Evolutionary conservation across 106 monocot genomes (phyloP).

Genomic region (Dendrobium officinale): DNA sequence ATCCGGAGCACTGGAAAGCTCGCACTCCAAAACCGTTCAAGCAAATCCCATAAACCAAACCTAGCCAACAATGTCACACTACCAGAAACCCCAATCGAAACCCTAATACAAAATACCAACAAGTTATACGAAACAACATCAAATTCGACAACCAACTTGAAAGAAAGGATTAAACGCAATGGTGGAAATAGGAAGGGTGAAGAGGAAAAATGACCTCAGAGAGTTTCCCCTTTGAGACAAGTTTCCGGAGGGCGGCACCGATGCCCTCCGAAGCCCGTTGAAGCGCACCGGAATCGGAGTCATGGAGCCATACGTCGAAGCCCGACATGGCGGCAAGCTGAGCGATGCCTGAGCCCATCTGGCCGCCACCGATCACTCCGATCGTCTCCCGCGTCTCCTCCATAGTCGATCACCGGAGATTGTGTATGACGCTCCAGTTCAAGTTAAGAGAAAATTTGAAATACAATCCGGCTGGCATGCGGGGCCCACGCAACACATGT

Average conservation of each 20-base stretch:
- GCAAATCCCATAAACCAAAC: background rate
- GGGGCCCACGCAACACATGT: too few species aligned
- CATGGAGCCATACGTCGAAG: slow-evolving; percentile 53
- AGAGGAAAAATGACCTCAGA: slow-evolving; percentile 26
- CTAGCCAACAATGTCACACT: background rate
- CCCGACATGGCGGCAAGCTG: slow-evolving; percentile 81
- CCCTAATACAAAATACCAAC: background rate
- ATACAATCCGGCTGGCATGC: too few species aligned
- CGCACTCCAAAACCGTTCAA: background rate
- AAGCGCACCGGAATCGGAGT: slow-evolving; percentile 60
- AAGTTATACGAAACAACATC: background rate
- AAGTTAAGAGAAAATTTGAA: too few species aligned
- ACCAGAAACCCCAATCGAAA: background rate
- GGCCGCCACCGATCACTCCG: slow-evolving; percentile 82
- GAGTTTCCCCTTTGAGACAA: slow-evolving; percentile 68
- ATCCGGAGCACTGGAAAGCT: background rate
- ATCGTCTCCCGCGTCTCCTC: slow-evolving; percentile 16
- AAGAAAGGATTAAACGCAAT: background rate
- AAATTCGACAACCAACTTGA: background rate
- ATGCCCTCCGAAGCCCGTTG: slow-evolving; percentile 38
- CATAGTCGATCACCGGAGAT: slow-evolving; percentile 3
- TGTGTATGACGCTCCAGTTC: too few species aligned
- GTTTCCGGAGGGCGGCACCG: slow-evolving; percentile 41
- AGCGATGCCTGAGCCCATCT: slow-evolving; percentile 98
- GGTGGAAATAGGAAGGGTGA: background rate